Evolutionary conservation across 306 rosid genomes (phyloP).

Genomic region (Sophora flavescens): DNA sequence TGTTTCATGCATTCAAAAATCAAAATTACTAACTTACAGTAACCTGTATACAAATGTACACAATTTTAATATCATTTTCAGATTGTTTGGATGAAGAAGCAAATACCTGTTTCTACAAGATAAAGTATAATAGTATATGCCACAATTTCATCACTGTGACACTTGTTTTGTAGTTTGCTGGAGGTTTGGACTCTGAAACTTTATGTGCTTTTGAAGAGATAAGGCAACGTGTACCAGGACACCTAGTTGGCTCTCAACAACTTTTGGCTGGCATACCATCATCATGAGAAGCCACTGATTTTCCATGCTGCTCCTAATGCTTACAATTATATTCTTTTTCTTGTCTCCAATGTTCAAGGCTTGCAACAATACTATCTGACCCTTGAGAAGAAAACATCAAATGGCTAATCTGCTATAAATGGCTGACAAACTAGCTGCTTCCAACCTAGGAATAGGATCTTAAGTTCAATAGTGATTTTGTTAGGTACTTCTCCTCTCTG

Average conservation of each 20-base stretch:
- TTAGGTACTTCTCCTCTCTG: conserved; percentile 16
- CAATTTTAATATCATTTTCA: not conserved
- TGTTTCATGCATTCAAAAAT: no score
- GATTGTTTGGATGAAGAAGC: not conserved
- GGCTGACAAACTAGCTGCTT: not conserved
- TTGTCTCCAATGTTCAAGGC: conserved; percentile 25
- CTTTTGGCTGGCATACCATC: conserved; percentile 67
- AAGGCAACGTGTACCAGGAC: conserved; percentile 72
- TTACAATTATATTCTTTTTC: conserved; percentile 47
- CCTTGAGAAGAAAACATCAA: no score
- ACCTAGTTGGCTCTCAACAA: conserved; percentile 64
- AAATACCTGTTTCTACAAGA: not conserved
- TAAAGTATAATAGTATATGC: not conserved
- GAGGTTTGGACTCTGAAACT: conserved; percentile 92
- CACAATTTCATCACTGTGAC: not conserved
- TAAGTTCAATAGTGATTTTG: conserved; percentile 39
- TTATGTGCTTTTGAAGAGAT: conserved; percentile 86
- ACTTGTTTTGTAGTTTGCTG: conserved; percentile 75
- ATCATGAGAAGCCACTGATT: conserved; percentile 53
- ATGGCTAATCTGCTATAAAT: conserved; percentile 40
- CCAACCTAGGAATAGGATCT: conserved; percentile 36
- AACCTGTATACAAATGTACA: not conserved
- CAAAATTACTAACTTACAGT: no score
- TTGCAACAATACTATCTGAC: conserved; percentile 13
- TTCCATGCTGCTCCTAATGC: conserved; percentile 33